A percentile compares a stretch with the other conserved stretches of the same genome.
These are phyloP conservation scores for Emmonsia crescens DNA, from an alignment of 2,329 filamentous ascomycete species.

Conservation along the genomic window DNA sequence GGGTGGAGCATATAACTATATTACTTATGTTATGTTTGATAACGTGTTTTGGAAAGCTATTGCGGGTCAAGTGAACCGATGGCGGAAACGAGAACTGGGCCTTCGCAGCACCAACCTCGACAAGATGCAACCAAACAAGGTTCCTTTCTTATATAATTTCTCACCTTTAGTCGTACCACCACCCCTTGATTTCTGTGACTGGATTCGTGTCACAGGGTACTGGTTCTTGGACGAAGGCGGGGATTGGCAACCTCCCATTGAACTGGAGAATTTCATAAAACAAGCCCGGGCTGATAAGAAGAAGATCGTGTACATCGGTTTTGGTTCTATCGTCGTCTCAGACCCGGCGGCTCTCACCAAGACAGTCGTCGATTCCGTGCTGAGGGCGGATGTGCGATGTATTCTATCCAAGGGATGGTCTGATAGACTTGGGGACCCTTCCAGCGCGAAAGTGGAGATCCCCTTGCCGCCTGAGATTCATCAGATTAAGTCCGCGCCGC, in stretches of 20 bases:
- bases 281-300: conserved; percentile 70
- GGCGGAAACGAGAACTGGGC: conserved; percentile 71
- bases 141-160: conserved; percentile 98
- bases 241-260: conserved; percentile 59
- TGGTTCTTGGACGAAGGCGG: conserved; percentile 83
- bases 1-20: conserved; percentile 89
- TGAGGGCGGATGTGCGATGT: conserved; percentile 85
- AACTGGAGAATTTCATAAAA: conserved; percentile 71
- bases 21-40: conserved; percentile 94
- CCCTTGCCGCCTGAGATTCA: conserved; percentile 69
- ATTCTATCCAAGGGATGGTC: conserved; percentile 97
- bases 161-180: conserved; percentile 88
- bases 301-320: conserved; percentile 93
- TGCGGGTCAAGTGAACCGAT: conserved; percentile 80
- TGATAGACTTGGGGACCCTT: conserved; percentile 58
- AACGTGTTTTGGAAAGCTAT: conserved; percentile 95
- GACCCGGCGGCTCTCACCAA: conserved; percentile 81
- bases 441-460: conserved; percentile 51
- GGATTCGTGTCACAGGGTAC: conserved; percentile 94
- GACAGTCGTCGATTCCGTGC: conserved; percentile 84
- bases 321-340: conserved; percentile 88
- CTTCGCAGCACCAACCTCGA: conserved; percentile 73
- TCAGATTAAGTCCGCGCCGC: conserved; percentile 80
- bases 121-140: conserved; percentile 90
- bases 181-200: conserved; percentile 90